Evolutionary conservation across 176 grass and related monocot genomes (phyloP).

Genomic region (Ensete glaucum): DNA sequence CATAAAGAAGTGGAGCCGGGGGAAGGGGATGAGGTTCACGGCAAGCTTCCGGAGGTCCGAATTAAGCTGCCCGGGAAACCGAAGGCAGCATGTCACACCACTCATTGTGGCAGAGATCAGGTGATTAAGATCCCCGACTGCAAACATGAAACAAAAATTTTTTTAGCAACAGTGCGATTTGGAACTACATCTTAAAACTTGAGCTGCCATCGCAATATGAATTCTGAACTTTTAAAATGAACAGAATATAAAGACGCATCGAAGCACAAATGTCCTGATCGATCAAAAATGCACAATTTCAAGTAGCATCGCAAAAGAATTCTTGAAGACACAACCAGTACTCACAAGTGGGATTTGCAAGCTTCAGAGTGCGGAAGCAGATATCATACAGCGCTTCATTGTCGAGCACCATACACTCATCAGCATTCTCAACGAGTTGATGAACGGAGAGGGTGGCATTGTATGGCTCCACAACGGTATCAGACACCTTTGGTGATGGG

Average conservation of each 20-base stretch:
- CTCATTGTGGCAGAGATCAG: neutral
- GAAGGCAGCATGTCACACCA: neutral
- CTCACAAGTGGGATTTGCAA: neutral
- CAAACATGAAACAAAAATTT: neutral
- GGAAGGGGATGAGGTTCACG: slow-evolving; percentile 7
- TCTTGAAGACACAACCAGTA: neutral
- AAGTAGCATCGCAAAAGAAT: too few relatives aligned
- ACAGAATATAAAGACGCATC: too few relatives aligned
- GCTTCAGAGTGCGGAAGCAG: neutral
- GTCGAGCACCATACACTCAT: neutral
- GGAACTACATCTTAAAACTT: too few relatives aligned
- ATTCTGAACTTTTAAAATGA: neutral
- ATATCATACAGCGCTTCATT: neutral
- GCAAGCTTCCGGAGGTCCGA: slow-evolving; percentile 8
- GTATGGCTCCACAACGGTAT: neutral
- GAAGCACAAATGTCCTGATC: too few relatives aligned
- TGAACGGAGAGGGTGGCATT: neutral
- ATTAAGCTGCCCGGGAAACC: slow-evolving; percentile 4
- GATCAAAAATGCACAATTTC: too few relatives aligned
- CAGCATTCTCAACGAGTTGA: neutral
- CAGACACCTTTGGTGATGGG: slow-evolving; percentile 1
- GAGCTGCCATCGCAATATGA: too few relatives aligned
- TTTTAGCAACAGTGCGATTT: neutral
- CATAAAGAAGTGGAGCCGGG: slow-evolving; percentile 5
- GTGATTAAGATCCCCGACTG: neutral